Evolutionary conservation across 345 rosid genomes (phyloP), one percentile per base, ranked within the genome.

Genomic region (Bretschneidera sinensis): DNA sequence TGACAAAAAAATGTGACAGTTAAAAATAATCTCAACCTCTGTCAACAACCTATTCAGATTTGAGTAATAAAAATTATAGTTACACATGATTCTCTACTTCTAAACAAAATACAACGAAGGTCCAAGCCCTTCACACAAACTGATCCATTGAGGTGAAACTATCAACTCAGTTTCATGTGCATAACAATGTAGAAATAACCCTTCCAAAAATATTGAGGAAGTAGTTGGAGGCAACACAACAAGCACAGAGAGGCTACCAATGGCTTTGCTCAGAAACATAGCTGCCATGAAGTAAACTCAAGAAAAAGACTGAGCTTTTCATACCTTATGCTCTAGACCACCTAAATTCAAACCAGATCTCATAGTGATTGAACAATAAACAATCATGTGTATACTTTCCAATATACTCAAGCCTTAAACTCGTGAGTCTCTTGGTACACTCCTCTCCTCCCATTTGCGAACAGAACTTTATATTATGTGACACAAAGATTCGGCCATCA

Each of bases 391-490:
- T 81, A 34, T 77, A 86, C 76, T 85, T 95, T 1, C 86, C 85
- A 43, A 85, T 48, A 74, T 83, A 85, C 77, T 86, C 81, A 2
- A 95, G 91, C 66, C 95, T 97, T 75, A 88, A 73, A 70, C 81
- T 81, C 20, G 70, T 35, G 17, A 95, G 80, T 81, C 79, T 86
- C 88, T 80, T 75, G 0, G 81, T 63, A 71, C 99, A 95, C 71
- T 81, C 86, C 21, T 82, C 91, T 49, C 85, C 82, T 51, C 99
- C 95, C 55, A 88, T 68, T 60, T 95, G 67, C 0, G 96, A 86
- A 47, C 96, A 94, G 60, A 95, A 95, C 82, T 95, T 95, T 17
- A 91, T 76, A 48, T 91, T 91, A 76, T 91, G 99, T 0, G 97
- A 94, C 62, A 94, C 96, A 43, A 90, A 94, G 68, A 94, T 86